Conservation (phyloP, 305 asterid genomes). For the Fraxinus ornus region DNA sequence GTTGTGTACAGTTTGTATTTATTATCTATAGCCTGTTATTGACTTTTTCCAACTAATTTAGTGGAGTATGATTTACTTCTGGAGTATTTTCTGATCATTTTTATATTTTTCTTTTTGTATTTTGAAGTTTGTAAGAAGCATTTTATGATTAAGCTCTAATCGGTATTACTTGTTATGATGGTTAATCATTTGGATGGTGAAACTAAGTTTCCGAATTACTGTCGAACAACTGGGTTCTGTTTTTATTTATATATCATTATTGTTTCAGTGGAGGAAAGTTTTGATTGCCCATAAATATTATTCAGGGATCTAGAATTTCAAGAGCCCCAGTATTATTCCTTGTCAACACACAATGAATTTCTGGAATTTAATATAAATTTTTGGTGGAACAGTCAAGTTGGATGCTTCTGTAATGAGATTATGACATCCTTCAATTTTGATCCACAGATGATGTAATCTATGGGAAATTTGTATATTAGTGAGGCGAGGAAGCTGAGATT, state of each 20-base stretch:
- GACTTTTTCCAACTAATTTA: neutral
- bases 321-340: neutral
- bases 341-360: neutral
- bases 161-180: neutral
- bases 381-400: neutral
- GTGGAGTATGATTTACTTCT: neutral
- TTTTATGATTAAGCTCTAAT: neutral
- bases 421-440: neutral
- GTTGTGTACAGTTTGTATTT: neutral
- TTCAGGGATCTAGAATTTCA: neutral
- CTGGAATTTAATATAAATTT: neutral
- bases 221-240: neutral
- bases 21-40: neutral
- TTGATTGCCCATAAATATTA: neutral
- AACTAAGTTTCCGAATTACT: neutral
- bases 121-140: neutral
- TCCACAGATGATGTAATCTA: neutral
- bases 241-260: neutral
- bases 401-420: neutral
- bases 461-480: neutral
- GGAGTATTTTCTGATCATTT: neutral
- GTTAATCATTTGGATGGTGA: neutral
- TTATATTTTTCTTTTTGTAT: neutral
- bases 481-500: neutral
- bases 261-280: neutral